Base-by-base conservation (phyloP, 2,329 filamentous ascomycete species). In the Diaporthe ilicicola region DNA sequence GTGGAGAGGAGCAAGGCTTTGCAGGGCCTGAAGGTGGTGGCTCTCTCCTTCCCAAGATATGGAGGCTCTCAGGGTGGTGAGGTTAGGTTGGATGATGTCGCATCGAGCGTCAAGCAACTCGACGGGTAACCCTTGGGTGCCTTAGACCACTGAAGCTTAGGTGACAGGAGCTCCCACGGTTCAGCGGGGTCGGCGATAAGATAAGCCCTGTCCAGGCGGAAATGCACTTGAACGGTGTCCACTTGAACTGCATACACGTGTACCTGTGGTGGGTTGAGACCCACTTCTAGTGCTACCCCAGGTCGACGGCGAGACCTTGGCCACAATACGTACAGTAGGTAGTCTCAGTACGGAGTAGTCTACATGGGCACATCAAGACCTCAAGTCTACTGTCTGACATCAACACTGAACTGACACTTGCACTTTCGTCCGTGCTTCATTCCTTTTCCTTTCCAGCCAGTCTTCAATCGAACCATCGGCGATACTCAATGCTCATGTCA, bases 121-220 rank as follows among this genome's bases (percentile, higher is more conserved):
- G 67, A 70, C 34, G 61, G 39, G 44, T 9, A 67, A 69, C 68
- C 68, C 70, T 56, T 42, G 7, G 32, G 24, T 42, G 37, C 24
- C 56, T 27, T 61, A 6, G 39, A 13, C 19, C 24, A 2, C 24
- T 13, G 9, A 46, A 46, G 39, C 39, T 62, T 15, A 27, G 37
- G 24, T 12, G 50, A 39, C 51, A 50, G 65, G 42, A 68, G 53
- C 66, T 68, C 44, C 27, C 34, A 22, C 32, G 70, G 65, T 72
- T 29, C 48, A 59, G 53, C 65, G 65, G 67, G 53, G 71, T 64
- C 67, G 74, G 75, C 12, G 69, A 71, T 71, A 71, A 71, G 70
- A 71, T 71, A 71, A 62, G 46, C 62, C 62, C 48, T 61, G 50
- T n/a, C n/a, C 44, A 22, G 34, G 17, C 19, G 19, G 12, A 42